Evolutionary conservation across 108 stramenopile species (phyloP).

Genomic region (Nannochloropsis gaditana): DNA sequence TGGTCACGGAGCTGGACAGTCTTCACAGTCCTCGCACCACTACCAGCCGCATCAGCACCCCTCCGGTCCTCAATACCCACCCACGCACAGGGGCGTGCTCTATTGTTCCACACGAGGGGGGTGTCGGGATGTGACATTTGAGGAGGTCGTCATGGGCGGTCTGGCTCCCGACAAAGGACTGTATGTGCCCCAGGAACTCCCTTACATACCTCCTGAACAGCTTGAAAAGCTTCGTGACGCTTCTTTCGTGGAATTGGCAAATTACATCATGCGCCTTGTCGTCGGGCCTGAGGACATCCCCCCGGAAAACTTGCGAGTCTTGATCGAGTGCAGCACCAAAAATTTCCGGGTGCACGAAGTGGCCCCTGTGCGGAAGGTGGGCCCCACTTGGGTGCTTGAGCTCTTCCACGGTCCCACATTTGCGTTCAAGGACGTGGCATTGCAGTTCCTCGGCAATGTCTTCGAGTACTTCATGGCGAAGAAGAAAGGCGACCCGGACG

Average conservation of each 20-base stretch:
- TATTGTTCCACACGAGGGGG: slow-evolving; percentile 89
- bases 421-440: slow-evolving; percentile 98
- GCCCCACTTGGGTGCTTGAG: slow-evolving; percentile 61
- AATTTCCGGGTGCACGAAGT: slow-evolving; percentile 80
- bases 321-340: slow-evolving; percentile 74
- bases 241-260: slow-evolving; percentile 71
- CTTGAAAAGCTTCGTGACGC: slow-evolving; percentile 62
- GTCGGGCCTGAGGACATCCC: slow-evolving; percentile 85
- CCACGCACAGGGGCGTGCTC: background rate
- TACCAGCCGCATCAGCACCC: background rate
- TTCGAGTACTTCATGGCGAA: slow-evolving; percentile 93
- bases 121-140: slow-evolving; percentile 73
- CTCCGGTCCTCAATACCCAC: slow-evolving; percentile 16
- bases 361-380: slow-evolving; percentile 72
- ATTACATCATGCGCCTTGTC: slow-evolving; percentile 80
- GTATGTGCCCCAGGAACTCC: slow-evolving; percentile 86
- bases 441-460: slow-evolving; percentile 97
- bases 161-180: slow-evolving; percentile 89
- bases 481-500: slow-evolving; percentile 47
- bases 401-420: slow-evolving; percentile 98
- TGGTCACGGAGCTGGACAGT: too few species aligned
- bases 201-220: slow-evolving; percentile 64
- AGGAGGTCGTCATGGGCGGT: slow-evolving; percentile 87
- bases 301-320: slow-evolving; percentile 65
- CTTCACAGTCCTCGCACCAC: too few species aligned